Evolutionary conservation across 148 eudicot genomes (phyloP), one percentile per base, ranked within the genome.

Genomic region (Limonium bicolor): DNA sequence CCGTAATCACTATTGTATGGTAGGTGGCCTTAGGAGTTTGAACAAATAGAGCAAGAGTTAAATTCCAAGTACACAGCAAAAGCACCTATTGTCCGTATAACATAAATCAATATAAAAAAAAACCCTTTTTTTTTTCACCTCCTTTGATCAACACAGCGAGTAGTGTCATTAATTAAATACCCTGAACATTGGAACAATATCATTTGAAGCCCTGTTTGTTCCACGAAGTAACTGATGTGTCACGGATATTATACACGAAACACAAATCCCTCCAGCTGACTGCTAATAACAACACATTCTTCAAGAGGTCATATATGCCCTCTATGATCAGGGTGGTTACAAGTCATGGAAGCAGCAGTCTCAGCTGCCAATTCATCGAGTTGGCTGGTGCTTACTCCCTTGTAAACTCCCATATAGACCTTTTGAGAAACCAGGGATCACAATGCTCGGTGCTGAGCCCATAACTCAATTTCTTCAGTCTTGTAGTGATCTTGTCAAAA

Each of bases 81-180:
- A n/a, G n/a, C n/a, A n/a, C n/a, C n/a, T n/a, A n/a, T n/a, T n/a
- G n/a, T n/a, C n/a, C n/a, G 32, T 6, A 9, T 40, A n/a, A 15
- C 8, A 36, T 22, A 14, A 27, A 11, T 9, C 11, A 10, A 14
- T 12, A 20, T 26, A 27, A 24, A 3, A 8, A 9, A 11, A 18
- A 25, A 87, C 96, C 97, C 60, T 90, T 90, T 46, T 95, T 69
- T 65, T 90, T 90, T 52, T 93, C 95, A 46, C 97, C 97, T 15
- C 97, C 97, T 71, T n/a, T 90, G 97, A 51, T 90, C 97, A 49
- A 90, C 97, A 72, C 84, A 90, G 21, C 95, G 75, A 36, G 97
- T 95, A 61, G 97, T 90, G 57, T 90, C 97, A 64, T n/a, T n/a
- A n/a, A n/a, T 90, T 90, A 42, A 84, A 90, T 20, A 90, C 97